These are phyloP conservation scores for Vigna mungo DNA, from an alignment of 306 rosid genomes.

Conservation along the genomic window DNA sequence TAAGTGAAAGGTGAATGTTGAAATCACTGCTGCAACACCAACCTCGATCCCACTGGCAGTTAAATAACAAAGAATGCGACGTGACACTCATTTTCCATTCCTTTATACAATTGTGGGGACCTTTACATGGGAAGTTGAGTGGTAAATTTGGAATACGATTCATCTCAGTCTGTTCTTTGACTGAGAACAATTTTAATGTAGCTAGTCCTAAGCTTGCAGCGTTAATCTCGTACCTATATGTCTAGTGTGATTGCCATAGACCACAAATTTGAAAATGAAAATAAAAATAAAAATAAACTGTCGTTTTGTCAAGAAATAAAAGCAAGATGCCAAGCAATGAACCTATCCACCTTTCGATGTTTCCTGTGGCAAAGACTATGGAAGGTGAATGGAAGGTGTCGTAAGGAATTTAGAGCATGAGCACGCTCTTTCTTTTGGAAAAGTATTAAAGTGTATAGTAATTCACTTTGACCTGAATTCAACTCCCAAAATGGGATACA, in stretches of 20 bases:
- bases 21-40: background rate
- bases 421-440: conserved; percentile 22
- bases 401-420: conserved; percentile 30
- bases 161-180: conserved; percentile 36
- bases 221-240: background rate
- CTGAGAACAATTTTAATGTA: conserved; percentile 7
- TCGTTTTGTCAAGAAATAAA: conserved; percentile 21
- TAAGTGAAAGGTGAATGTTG: background rate
- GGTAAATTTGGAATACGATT: conserved; percentile 23
- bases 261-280: background rate
- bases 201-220: background rate
- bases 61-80: background rate
- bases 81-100: conserved; percentile 8
- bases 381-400: conserved; percentile 60
- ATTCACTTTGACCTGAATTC: conserved; percentile 41
- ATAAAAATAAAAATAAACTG: background rate
- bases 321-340: conserved; percentile 33
- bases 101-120: background rate
- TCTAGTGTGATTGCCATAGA: conserved; percentile 18
- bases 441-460: conserved; percentile 40
- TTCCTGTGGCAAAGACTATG: conserved; percentile 38
- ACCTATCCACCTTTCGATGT: conserved; percentile 30
- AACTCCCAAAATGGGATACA: conserved; percentile 1
- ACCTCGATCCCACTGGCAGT: background rate
- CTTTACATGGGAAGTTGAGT: background rate